A percentile compares a stretch with the other conserved stretches of the same genome.
phyloP scores from a whole-genome alignment of 805 yeast genomes.

The Candida sithepensis region DNA sequence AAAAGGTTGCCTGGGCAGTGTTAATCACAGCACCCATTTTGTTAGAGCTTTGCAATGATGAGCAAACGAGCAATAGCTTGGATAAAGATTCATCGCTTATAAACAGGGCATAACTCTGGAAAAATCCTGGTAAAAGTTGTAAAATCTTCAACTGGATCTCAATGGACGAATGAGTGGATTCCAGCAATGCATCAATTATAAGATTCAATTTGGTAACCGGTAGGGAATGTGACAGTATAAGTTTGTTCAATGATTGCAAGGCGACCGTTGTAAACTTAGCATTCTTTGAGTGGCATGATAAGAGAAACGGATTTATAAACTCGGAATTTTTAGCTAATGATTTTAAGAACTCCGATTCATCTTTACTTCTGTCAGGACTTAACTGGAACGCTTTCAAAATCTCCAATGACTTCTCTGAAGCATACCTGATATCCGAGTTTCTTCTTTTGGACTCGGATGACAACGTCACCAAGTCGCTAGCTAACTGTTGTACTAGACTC shows the following conservation, averaged over 20 bases:
- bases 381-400: conserved; percentile 34
- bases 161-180: conserved; percentile 69
- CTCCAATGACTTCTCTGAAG: conserved; percentile 49
- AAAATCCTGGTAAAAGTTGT: conserved; percentile 75
- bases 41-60: conserved; percentile 64
- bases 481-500: conserved; percentile 47
- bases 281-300: conserved; percentile 71
- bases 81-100: conserved; percentile 55
- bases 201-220: conserved; percentile 49
- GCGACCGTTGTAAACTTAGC: conserved; percentile 71
- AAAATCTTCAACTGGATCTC: conserved; percentile 85
- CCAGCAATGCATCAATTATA: conserved; percentile 64
- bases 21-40: conserved; percentile 76
- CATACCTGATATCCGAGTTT: conserved; percentile 61
- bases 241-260: conserved; percentile 62
- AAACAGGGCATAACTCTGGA: conserved; percentile 55
- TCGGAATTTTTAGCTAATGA: conserved; percentile 43
- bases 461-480: conserved; percentile 55
- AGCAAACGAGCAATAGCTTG: conserved; percentile 62
- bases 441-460: conserved; percentile 70
- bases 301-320: conserved; percentile 63
- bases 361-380: conserved; percentile 10
- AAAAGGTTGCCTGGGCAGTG: conserved; percentile 91
- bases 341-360: conserved; percentile 13
- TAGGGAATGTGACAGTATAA: conserved; percentile 53